These are phyloP conservation scores for Vachellia collinsii DNA, from an alignment of 306 rosid species.

Conservation along the genomic window DNA sequence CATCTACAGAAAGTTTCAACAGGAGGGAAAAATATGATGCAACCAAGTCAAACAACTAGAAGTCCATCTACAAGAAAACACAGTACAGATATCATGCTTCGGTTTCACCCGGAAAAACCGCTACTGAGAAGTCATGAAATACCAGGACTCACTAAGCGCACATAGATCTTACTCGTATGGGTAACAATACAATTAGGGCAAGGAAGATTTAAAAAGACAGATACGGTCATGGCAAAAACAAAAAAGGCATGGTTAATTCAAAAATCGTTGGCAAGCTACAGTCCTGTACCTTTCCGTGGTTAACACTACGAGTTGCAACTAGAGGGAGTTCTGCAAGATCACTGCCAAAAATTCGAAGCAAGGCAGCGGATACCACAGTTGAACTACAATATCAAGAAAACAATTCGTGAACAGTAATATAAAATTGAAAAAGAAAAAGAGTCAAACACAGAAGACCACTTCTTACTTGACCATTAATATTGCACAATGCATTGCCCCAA, in stretches of 20 bases:
- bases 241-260: conserved; percentile 4
- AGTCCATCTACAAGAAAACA: background rate
- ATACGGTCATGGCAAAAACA: background rate
- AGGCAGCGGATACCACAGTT: conserved; percentile 87
- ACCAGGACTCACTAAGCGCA: conserved; percentile 17
- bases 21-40: conserved; percentile 28
- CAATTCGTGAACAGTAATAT: conserved; percentile 33
- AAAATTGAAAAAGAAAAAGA: conserved; percentile 5
- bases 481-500: conserved; percentile 93
- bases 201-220: conserved; percentile 8
- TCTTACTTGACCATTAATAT: conserved; percentile 87
- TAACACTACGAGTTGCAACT: conserved; percentile 80
- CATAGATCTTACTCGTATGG: conserved; percentile 3
- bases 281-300: conserved; percentile 84
- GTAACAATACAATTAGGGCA: conserved; percentile 1
- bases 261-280: conserved; percentile 24
- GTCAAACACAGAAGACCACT: conserved; percentile 28
- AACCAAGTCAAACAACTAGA: conserved; percentile 10
- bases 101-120: background rate
- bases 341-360: conserved; percentile 79
- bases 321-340: conserved; percentile 93
- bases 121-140: background rate
- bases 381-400: conserved; percentile 67
- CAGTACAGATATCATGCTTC: background rate
- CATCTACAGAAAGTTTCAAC: conserved; percentile 7